phyloP scores from a whole-genome alignment of 192 early-diverging fungal species.

The Coemansia sp. region DNA sequence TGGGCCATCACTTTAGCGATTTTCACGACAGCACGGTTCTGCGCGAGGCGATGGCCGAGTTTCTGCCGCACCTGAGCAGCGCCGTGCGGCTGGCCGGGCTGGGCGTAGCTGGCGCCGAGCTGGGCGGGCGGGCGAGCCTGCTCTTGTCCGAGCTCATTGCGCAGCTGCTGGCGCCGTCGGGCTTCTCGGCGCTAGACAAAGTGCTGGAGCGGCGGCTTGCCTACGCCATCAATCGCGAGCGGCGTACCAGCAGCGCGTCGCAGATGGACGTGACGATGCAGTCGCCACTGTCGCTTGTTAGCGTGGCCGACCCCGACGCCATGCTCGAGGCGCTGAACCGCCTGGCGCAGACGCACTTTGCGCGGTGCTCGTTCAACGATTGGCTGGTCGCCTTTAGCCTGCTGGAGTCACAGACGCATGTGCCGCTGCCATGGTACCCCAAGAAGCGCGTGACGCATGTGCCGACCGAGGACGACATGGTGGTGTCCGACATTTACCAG shows the following conservation, averaged over 20 bases:
- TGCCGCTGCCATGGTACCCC: constrained; percentile 56
- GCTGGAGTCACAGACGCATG: constrained; percentile 55
- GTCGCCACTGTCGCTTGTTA: constrained; percentile 41
- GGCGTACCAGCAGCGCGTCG: constrained; percentile 16
- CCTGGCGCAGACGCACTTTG: constrained; percentile 54
- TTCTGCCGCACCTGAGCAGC: constrained; percentile 21
- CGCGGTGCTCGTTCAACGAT: constrained; percentile 53
- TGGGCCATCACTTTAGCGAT: constrained; percentile 62
- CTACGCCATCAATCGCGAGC: constrained; percentile 38
- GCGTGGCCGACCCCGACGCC: constrained; percentile 26
- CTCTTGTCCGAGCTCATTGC: constrained; percentile 31
- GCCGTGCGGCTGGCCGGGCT: constrained; percentile 10
- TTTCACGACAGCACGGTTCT: constrained; percentile 65
- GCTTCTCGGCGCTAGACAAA: constrained; percentile 29
- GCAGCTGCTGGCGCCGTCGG: constrained; percentile 38
- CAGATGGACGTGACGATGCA: constrained; percentile 19
- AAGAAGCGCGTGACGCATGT: constrained; percentile 47
- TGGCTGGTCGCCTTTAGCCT: constrained; percentile 56
- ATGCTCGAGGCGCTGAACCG: constrained; percentile 48
- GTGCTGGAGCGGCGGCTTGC: constrained; percentile 40
- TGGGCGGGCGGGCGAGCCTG: constrained; percentile 11
- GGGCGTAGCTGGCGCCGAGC: constrained; percentile 4
- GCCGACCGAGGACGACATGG: constrained; percentile 61
- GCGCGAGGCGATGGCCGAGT: constrained; percentile 55
- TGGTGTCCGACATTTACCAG: constrained; percentile 68